Evolutionary conservation across 176 grass and related monocot species (phyloP).

Genomic region (Raddia distichophylla): DNA sequence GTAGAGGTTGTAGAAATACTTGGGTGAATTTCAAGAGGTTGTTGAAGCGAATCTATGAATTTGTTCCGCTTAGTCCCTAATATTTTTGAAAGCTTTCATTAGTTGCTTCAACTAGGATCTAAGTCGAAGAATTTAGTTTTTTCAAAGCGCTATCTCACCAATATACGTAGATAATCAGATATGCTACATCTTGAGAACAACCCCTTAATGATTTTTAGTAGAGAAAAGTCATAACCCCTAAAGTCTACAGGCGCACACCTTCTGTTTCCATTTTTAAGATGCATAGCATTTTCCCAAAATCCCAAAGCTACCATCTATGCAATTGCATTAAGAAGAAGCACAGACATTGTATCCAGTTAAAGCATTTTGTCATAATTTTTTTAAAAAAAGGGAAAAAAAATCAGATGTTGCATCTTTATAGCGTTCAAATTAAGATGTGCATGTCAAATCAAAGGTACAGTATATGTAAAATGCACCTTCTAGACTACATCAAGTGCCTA

Average conservation of each 20-base stretch:
- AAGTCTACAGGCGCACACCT: neutral
- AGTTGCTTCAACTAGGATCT: too few species aligned
- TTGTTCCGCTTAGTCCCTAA: too few species aligned
- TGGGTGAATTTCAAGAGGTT: too few species aligned
- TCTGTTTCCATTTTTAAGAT: conserved; percentile 14
- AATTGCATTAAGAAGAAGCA: neutral
- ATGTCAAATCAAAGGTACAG: conserved; percentile 16
- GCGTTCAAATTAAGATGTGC: conserved; percentile 4
- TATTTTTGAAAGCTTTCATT: too few species aligned
- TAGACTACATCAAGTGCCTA: conserved; percentile 14
- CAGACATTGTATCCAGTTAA: neutral
- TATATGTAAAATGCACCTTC: conserved; percentile 13
- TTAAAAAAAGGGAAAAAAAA: neutral
- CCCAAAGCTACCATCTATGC: neutral
- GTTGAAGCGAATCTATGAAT: too few species aligned
- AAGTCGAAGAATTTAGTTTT: too few species aligned
- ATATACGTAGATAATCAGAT: too few species aligned
- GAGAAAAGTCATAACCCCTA: neutral
- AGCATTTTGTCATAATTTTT: neutral
- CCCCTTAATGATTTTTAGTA: neutral
- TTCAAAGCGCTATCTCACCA: too few species aligned
- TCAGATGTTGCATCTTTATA: neutral
- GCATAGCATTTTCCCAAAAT: neutral
- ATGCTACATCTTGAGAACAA: too few species aligned
- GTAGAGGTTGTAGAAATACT: too few species aligned